These are phyloP conservation scores for Salix udensis DNA, from an alignment of 345 rosid genomes.

Conservation along the genomic window DNA sequence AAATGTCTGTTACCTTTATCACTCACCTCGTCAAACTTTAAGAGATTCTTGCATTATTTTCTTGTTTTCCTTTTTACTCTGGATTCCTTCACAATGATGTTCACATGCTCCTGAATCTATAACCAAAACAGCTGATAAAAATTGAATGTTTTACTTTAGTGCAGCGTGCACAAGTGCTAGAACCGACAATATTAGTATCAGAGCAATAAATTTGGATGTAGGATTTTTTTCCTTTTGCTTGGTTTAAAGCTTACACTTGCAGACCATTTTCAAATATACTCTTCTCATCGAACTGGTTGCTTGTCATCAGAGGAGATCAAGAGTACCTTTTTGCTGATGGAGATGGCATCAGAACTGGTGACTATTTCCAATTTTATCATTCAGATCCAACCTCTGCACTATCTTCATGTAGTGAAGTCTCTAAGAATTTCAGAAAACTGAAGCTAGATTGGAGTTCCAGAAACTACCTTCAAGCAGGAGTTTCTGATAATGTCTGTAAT, in stretches of 20 bases:
- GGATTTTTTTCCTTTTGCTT: not conserved
- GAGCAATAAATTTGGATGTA: not conserved
- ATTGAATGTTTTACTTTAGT: not conserved
- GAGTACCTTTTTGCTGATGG: constrained; percentile 55
- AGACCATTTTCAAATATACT: not conserved
- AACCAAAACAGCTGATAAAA: not conserved
- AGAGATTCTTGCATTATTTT: not conserved
- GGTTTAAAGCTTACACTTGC: not conserved
- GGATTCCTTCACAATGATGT: no score
- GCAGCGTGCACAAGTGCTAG: not conserved
- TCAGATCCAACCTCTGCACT: constrained; percentile 42
- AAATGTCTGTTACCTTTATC: not conserved
- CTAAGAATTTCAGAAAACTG: constrained; percentile 35
- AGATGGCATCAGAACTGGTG: constrained; percentile 56
- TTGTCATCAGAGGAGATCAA: constrained; percentile 54
- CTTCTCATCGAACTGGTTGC: not conserved
- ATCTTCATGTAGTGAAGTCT: constrained; percentile 32
- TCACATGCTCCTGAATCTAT: not conserved
- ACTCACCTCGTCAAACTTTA: not conserved
- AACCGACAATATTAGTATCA: not conserved
- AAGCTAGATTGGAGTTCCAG: constrained; percentile 30
- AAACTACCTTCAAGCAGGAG: constrained; percentile 4
- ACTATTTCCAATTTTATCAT: constrained; percentile 58
- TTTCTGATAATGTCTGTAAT: constrained; percentile 2
- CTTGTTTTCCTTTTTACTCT: not conserved